Evolutionary conservation across 768 basidiomycete species (phyloP).

Genomic region (Suillus lakei): DNA sequence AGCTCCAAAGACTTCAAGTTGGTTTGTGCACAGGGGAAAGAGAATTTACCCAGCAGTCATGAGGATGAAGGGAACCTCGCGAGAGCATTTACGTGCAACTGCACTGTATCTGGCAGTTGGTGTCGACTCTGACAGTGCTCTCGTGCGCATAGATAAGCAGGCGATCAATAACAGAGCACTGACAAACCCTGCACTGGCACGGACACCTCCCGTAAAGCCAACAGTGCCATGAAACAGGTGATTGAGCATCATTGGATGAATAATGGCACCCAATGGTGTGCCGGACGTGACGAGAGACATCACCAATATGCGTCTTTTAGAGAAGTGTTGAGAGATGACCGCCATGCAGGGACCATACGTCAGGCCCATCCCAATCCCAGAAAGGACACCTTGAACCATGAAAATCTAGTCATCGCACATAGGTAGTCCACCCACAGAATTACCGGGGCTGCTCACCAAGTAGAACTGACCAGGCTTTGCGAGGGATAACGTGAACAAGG

Average conservation of each 20-base stretch:
- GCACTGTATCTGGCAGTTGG: conserved; percentile 20
- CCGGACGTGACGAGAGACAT: conserved; percentile 52
- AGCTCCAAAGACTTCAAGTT: not conserved
- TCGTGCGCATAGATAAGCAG: conserved; percentile 43
- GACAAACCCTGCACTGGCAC: conserved; percentile 44
- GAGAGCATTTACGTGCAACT: conserved; percentile 26
- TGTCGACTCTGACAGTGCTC: conserved; percentile 35
- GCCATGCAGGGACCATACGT: conserved; percentile 49
- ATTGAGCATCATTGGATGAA: conserved; percentile 69
- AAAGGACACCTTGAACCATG: conserved; percentile 47
- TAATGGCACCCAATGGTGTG: conserved; percentile 56
- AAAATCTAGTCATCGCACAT: conserved; percentile 36
- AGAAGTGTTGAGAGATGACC: conserved; percentile 51
- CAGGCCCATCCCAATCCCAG: conserved; percentile 48
- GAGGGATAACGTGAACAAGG: conserved; percentile 45
- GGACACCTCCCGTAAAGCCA: conserved; percentile 48
- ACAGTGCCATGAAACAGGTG: conserved; percentile 41
- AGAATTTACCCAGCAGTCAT: conserved; percentile 25
- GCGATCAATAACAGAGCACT: conserved; percentile 41
- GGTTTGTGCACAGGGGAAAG: not conserved
- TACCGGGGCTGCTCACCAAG: conserved; percentile 29
- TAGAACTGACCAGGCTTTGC: conserved; percentile 42
- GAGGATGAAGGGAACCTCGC: conserved; percentile 29
- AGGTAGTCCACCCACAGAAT: not conserved
- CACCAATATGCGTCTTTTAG: conserved; percentile 42